A percentile compares a stretch with the other conserved stretches of the same genome.
These are phyloP conservation scores for Apodospora peruviana DNA, from an alignment of 495 filamentous ascomycete species.

Conservation along the genomic window DNA sequence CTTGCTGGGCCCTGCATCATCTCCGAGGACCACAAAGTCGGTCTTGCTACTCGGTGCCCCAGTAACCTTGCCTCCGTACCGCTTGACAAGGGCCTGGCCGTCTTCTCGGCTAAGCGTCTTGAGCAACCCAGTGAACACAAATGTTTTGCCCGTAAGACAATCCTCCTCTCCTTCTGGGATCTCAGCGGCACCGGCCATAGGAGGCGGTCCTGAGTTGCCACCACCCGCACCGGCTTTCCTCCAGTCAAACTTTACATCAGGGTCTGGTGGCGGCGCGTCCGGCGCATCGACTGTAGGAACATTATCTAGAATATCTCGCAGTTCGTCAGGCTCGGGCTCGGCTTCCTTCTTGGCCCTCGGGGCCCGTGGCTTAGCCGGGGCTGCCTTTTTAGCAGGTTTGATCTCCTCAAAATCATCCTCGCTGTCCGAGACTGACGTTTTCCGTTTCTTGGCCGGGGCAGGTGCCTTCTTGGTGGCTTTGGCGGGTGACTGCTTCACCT, in stretches of 20 bases:
- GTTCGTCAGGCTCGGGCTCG: conserved; percentile 54
- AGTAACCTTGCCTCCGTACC: conserved; percentile 88
- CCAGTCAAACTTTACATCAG: conserved; percentile 68
- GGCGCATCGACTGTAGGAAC: conserved; percentile 78
- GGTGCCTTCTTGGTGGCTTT: conserved; percentile 37
- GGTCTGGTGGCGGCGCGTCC: conserved; percentile 64
- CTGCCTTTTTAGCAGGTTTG: conserved; percentile 52
- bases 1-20: conserved; percentile 90
- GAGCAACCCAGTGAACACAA: conserved; percentile 94
- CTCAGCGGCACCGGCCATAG: conserved; percentile 58
- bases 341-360: conserved; percentile 55
- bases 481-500: conserved; percentile 18
- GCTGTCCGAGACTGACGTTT: conserved; percentile 37
- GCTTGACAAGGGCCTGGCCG: conserved; percentile 80
- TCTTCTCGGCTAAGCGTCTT: conserved; percentile 77
- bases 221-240: conserved; percentile 44
- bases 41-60: conserved; percentile 85
- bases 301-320: conserved; percentile 80
- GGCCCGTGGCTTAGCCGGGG: conserved; percentile 55
- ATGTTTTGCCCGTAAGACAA: conserved; percentile 85
- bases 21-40: conserved; percentile 84
- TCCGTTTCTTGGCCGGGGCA: conserved; percentile 38
- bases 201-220: conserved; percentile 54
- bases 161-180: conserved; percentile 80
- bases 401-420: conserved; percentile 40